A percentile compares a stretch with the other conserved stretches of the same genome.
Conservation (phyloP, 352 stramenopile genomes). For the Phytophthora fragariaefolia region DNA sequence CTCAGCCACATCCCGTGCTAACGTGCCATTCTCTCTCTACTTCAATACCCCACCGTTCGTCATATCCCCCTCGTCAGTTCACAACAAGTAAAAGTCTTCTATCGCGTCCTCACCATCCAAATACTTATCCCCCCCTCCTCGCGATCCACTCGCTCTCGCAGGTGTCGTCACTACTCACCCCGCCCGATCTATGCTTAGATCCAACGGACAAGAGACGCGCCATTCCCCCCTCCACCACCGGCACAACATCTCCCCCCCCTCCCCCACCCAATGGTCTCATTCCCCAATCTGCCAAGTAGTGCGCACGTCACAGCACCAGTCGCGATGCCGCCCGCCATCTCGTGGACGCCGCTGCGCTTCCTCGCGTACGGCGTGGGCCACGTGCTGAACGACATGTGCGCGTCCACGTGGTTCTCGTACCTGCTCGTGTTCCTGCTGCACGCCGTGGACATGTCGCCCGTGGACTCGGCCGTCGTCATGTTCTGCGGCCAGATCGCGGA, state of each 20-base stretch:
- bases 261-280: no score
- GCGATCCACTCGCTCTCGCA: background rate
- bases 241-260: constrained; percentile 1
- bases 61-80: background rate
- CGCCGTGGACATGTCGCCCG: constrained; percentile 65
- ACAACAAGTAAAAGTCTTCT: background rate
- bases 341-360: constrained; percentile 69
- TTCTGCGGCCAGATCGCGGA: constrained; percentile 88
- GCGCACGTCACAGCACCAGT: background rate
- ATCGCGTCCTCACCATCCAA: background rate
- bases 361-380: constrained; percentile 84
- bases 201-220: constrained; percentile 3
- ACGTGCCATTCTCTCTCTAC: background rate
- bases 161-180: background rate
- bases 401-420: constrained; percentile 90
- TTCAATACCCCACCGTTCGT: no score
- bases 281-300: background rate
- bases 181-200: constrained; percentile 8
- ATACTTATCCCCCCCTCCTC: background rate
- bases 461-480: constrained; percentile 87
- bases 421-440: constrained; percentile 82
- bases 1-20: constrained; percentile 7
- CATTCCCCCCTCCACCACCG: constrained; percentile 22
- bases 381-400: constrained; percentile 90
- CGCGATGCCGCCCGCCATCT: constrained; percentile 17